These are phyloP conservation scores for Stentor coeruleus DNA, from an alignment of 73 alveolate genomes.

Conservation along the genomic window DNA sequence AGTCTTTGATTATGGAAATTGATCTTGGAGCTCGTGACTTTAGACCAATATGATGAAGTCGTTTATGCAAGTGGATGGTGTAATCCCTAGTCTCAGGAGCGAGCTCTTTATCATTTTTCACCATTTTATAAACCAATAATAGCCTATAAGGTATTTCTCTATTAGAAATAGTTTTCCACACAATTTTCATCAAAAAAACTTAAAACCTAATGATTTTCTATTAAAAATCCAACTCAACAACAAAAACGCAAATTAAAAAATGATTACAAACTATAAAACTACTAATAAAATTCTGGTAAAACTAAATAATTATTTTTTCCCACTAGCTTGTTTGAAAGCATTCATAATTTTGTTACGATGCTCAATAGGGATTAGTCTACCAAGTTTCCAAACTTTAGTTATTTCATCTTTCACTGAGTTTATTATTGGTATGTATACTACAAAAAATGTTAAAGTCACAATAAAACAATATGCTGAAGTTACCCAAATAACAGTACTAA, in stretches of 20 bases:
- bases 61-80: constrained; percentile 87
- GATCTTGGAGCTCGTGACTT: constrained; percentile 95
- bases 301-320: no score
- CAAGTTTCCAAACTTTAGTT: neutral
- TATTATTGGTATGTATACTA: neutral
- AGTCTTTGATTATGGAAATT: constrained; percentile 77
- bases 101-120: constrained; percentile 36
- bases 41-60: constrained; percentile 81
- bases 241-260: no score
- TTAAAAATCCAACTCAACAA: neutral
- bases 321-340: no score
- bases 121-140: no score
- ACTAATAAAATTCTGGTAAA: no score
- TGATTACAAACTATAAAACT: no score
- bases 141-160: no score
- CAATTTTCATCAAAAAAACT: no score
- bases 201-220: no score
- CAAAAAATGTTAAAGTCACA: neutral
- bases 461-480: neutral
- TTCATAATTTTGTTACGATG: neutral
- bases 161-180: no score
- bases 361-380: neutral
- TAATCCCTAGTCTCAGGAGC: constrained; percentile 79
- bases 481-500: neutral
- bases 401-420: neutral